Evolutionary conservation across 495 filamentous ascomycete genomes (phyloP).

Genomic region (Penicillium simplicissimum): DNA sequence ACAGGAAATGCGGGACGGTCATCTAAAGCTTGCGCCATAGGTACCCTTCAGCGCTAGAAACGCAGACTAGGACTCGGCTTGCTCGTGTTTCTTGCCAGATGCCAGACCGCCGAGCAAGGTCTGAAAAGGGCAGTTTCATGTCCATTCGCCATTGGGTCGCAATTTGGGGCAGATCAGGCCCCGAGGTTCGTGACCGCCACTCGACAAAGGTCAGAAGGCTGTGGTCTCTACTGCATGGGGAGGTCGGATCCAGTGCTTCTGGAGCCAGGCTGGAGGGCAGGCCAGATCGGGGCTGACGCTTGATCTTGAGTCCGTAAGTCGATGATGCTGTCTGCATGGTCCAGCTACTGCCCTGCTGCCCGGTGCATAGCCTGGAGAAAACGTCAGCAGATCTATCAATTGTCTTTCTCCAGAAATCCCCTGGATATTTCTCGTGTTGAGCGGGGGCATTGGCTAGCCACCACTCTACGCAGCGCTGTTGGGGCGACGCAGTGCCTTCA

Average conservation of each 20-base stretch:
- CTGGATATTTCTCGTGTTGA: too few species aligned
- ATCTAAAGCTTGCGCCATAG: neutral
- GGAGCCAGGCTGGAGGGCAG: neutral
- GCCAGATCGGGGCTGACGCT: neutral
- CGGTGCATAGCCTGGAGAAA: too few species aligned
- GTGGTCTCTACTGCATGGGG: neutral
- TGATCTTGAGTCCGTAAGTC: too few species aligned
- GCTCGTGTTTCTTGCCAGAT: neutral
- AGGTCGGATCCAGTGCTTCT: neutral
- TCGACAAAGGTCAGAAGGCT: neutral
- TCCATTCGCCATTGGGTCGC: neutral
- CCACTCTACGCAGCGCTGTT: too few species aligned
- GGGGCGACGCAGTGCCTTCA: too few species aligned
- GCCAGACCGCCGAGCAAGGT: neutral
- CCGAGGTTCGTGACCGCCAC: neutral
- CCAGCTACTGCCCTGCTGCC: neutral
- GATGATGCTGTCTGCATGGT: neutral
- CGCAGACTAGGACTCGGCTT: conserved; percentile 9
- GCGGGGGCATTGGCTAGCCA: too few species aligned
- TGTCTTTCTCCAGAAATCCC: too few species aligned
- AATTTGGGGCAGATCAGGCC: neutral
- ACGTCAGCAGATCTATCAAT: too few species aligned
- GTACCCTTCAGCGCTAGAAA: conserved; percentile 18
- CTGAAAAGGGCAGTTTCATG: neutral
- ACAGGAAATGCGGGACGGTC: conserved; percentile 23